A percentile compares a stretch with the other conserved stretches of the same genome.
These are phyloP conservation scores for Kodamaea alishanica DNA, from an alignment of 1,139 yeast species.

Conservation along the genomic window DNA sequence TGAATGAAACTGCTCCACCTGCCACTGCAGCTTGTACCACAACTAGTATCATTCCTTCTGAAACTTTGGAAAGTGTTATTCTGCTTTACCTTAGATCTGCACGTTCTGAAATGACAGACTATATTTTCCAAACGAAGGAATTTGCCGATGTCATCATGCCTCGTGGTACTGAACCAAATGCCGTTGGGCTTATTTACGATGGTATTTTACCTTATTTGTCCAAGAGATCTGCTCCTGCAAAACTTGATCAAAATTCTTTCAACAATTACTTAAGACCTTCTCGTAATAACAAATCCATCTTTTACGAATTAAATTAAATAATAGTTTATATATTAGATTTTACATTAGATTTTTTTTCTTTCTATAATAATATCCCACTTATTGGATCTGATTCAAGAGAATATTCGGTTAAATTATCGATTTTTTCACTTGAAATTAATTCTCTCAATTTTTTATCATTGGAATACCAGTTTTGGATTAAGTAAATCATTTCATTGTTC, in stretches of 20 bases:
- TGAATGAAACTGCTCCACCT: too few relatives aligned
- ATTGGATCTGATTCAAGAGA: constrained; percentile 47
- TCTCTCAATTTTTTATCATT: constrained; percentile 62
- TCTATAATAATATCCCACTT: constrained; percentile 7
- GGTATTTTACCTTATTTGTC: constrained; percentile 52
- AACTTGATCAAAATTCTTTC: constrained; percentile 10
- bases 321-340: neutral
- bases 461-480: constrained; percentile 64
- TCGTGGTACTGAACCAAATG: constrained; percentile 61
- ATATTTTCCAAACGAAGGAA: constrained; percentile 71
- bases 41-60: constrained; percentile 5
- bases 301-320: constrained; percentile 41
- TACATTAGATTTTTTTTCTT: neutral
- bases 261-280: constrained; percentile 25
- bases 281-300: constrained; percentile 22
- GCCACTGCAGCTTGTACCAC: too few relatives aligned
- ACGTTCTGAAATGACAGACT: constrained; percentile 75
- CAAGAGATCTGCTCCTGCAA: constrained; percentile 19
- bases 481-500: constrained; percentile 53
- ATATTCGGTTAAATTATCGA: constrained; percentile 36
- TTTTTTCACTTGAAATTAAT: constrained; percentile 38
- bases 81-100: constrained; percentile 60
- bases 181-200: constrained; percentile 68
- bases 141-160: constrained; percentile 82
- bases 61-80: constrained; percentile 48